These are phyloP conservation scores for Eucalyptus erythrocorys DNA, from an alignment of 345 rosid species.

Conservation along the genomic window DNA sequence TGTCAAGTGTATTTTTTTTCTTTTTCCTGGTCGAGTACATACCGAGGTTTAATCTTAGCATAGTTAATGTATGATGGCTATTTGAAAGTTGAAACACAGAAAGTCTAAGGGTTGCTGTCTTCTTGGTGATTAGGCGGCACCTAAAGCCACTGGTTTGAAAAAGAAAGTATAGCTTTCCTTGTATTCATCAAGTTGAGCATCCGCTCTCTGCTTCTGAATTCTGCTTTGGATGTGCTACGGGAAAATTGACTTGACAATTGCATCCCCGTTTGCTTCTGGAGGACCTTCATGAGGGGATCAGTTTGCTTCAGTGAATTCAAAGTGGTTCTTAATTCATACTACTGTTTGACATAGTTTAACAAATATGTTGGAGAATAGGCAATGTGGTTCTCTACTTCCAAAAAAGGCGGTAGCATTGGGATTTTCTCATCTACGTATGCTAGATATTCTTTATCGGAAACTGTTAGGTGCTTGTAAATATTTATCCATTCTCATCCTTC, in stretches of 20 bases:
- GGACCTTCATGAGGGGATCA: background rate
- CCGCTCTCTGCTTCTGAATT: background rate
- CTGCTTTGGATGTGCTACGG: background rate
- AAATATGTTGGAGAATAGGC: background rate
- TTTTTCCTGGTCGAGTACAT: background rate
- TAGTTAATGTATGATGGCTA: background rate
- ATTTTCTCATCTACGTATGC: background rate
- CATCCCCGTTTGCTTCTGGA: background rate
- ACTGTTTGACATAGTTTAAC: background rate
- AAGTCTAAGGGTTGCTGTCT: background rate
- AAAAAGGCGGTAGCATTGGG: background rate
- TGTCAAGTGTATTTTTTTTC: background rate
- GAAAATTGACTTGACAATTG: background rate
- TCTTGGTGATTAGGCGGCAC: background rate
- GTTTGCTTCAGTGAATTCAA: background rate
- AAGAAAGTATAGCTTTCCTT: background rate
- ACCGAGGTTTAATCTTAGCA: background rate
- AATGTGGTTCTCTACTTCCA: background rate
- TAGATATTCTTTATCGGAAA: background rate
- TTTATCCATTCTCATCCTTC: background rate
- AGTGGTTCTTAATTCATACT: background rate
- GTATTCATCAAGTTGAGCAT: background rate
- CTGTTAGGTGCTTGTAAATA: background rate
- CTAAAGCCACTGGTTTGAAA: background rate
- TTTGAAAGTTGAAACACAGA: background rate